A percentile compares a stretch with the other conserved stretches of the same genome.
These are phyloP conservation scores for Hymenoscyphus repandus DNA, from an alignment of 2,329 filamentous ascomycete genomes.

Conservation along the genomic window DNA sequence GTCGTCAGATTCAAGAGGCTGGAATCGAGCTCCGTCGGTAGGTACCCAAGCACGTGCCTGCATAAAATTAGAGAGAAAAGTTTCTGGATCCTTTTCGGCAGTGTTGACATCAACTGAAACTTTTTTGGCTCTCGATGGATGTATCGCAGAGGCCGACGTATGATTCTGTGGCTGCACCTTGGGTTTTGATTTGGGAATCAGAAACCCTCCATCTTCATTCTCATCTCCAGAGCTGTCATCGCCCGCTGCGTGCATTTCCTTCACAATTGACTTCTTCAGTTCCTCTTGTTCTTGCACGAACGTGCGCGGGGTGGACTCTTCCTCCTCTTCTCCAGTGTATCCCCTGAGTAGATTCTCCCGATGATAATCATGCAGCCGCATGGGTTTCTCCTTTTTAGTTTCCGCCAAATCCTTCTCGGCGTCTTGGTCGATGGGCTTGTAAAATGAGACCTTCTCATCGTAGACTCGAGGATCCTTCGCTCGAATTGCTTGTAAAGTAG, in stretches of 20 bases:
- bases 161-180: slow-evolving; percentile 11
- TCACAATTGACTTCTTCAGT: slow-evolving; percentile 70
- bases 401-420: slow-evolving; percentile 30
- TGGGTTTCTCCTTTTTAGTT: slow-evolving; percentile 71
- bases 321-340: slow-evolving; percentile 49
- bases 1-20: slow-evolving; percentile 89
- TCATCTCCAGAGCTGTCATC: slow-evolving; percentile 42
- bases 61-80: slow-evolving; percentile 93
- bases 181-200: slow-evolving; percentile 61
- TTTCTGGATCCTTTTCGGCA: slow-evolving; percentile 86
- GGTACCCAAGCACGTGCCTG: slow-evolving; percentile 85
- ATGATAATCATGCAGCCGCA: slow-evolving; percentile 87
- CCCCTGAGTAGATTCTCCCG: slow-evolving; percentile 81
- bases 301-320: slow-evolving; percentile 53
- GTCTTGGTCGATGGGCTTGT: slow-evolving; percentile 57
- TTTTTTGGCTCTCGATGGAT: slow-evolving; percentile 49
- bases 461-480: slow-evolving; percentile 90
- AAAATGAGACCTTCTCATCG: slow-evolving; percentile 75
- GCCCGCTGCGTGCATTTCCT: slow-evolving; percentile 68
- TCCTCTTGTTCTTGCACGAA: slow-evolving; percentile 87
- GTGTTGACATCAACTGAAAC: slow-evolving; percentile 58
- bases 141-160: slow-evolving; percentile 42
- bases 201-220: slow-evolving; percentile 56
- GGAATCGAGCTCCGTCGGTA: slow-evolving; percentile 58
- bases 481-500: slow-evolving; percentile 80